A percentile compares a stretch with the other conserved stretches of the same genome.
Conservation (phyloP, 352 stramenopile genomes). For the Sclerospora graminicola region DNA sequence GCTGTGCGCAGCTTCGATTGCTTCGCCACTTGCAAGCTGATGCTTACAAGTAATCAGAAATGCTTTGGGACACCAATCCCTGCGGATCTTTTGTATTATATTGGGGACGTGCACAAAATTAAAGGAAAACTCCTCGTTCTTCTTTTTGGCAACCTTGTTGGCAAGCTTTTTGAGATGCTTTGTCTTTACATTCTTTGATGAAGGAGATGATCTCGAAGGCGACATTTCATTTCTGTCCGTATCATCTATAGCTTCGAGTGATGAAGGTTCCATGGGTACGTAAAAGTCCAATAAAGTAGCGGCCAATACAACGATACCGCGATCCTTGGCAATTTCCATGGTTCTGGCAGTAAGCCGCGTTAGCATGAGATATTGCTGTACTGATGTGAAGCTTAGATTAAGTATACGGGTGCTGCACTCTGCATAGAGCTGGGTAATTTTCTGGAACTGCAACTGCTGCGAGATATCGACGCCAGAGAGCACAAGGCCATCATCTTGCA, state of each 20-base stretch:
- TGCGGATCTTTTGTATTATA: slow-evolving; percentile 70
- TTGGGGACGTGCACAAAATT: slow-evolving; percentile 77
- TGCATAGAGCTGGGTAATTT: slow-evolving; percentile 47
- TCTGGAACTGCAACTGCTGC: slow-evolving; percentile 61
- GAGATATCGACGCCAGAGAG: slow-evolving; percentile 51
- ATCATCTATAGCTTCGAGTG: slow-evolving; percentile 1
- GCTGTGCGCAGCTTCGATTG: slow-evolving; percentile 52
- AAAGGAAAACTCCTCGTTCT: slow-evolving; percentile 54
- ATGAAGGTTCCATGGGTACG: slow-evolving; percentile 27
- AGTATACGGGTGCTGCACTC: slow-evolving; percentile 58
- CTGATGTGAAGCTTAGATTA: slow-evolving; percentile 63
- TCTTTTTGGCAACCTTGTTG: slow-evolving; percentile 28
- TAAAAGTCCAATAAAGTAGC: slow-evolving; percentile 81
- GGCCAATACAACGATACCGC: slow-evolving; percentile 58
- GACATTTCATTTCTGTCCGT: slow-evolving; percentile 2
- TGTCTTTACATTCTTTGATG: slow-evolving; percentile 17
- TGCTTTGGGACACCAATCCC: slow-evolving; percentile 69
- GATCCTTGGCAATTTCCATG: slow-evolving; percentile 46
- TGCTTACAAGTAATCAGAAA: slow-evolving; percentile 79
- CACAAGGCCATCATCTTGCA: slow-evolving; percentile 45
- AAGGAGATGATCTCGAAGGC: slow-evolving; percentile 8
- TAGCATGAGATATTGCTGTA: slow-evolving; percentile 78
- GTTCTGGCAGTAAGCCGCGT: slow-evolving; percentile 47
- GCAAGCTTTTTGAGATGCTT: slow-evolving; percentile 25
- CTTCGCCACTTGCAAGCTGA: slow-evolving; percentile 51